These are phyloP conservation scores for Thielaviopsis euricoi DNA, from an alignment of 2,329 filamentous ascomycete species.

Conservation along the genomic window DNA sequence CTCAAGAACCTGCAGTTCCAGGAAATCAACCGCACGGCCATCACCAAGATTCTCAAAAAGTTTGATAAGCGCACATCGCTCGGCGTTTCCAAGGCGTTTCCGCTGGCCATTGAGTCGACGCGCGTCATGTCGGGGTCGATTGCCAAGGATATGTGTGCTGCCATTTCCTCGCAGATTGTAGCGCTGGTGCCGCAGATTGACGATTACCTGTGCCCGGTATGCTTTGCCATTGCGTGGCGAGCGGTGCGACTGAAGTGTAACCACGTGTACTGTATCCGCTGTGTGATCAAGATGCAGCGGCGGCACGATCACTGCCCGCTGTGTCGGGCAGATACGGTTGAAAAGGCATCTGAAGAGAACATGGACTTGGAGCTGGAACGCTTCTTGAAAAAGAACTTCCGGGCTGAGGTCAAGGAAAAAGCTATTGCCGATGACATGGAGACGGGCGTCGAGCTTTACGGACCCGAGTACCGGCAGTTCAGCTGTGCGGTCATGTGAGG, in stretches of 20 bases:
- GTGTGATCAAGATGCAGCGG: constrained; percentile 64
- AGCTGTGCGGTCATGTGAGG: constrained; percentile 44
- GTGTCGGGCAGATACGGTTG: constrained; percentile 55
- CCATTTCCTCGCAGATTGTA: constrained; percentile 57
- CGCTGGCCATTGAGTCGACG: constrained; percentile 38
- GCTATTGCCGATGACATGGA: constrained; percentile 57
- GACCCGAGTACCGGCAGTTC: constrained; percentile 42
- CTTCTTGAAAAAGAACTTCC: constrained; percentile 63
- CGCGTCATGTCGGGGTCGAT: constrained; percentile 49
- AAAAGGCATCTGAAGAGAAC: constrained; percentile 44
- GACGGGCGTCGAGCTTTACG: constrained; percentile 56
- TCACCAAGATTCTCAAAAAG: constrained; percentile 77
- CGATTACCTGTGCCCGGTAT: constrained; percentile 71
- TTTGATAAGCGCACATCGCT: constrained; percentile 76
- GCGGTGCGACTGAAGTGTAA: constrained; percentile 61
- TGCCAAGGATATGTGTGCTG: constrained; percentile 58
- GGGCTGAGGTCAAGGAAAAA: constrained; percentile 51
- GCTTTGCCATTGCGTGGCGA: constrained; percentile 62
- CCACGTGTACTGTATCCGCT: constrained; percentile 72
- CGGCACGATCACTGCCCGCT: constrained; percentile 56
- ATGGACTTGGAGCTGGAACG: constrained; percentile 51
- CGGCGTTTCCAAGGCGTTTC: constrained; percentile 47
- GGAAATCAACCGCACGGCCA: constrained; percentile 63
- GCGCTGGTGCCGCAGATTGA: constrained; percentile 64
- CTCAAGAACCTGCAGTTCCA: constrained; percentile 70